phyloP scores from a whole-genome alignment of 306 rosid species.

The Cucumis melo region DNA sequence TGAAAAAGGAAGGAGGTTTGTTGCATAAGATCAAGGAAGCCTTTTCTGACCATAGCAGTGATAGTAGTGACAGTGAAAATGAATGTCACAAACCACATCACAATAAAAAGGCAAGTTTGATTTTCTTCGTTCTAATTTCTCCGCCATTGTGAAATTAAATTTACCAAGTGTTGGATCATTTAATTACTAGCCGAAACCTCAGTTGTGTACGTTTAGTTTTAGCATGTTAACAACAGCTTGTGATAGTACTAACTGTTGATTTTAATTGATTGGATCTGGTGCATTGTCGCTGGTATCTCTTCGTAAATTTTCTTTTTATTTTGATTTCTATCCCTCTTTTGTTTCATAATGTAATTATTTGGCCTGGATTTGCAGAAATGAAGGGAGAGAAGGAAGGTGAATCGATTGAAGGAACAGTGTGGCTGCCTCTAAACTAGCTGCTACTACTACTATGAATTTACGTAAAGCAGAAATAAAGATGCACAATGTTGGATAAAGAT shows the following conservation, averaged over 20 bases:
- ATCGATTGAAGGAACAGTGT: neutral
- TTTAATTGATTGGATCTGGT: neutral
- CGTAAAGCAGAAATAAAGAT: neutral
- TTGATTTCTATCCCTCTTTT: neutral
- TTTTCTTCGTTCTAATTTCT: neutral
- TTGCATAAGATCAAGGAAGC: neutral
- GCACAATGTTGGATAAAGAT: neutral
- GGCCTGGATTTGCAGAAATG: slow-evolving; percentile 1
- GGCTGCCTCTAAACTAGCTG: neutral
- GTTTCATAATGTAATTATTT: neutral
- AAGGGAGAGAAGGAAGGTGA: neutral
- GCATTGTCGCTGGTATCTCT: neutral
- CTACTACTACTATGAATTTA: neutral
- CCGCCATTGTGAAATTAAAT: too few species aligned
- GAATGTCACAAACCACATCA: neutral
- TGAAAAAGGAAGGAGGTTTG: neutral
- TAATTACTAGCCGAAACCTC: too few species aligned
- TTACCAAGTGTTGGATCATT: neutral
- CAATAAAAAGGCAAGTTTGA: slow-evolving; percentile 4
- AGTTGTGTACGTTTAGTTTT: neutral
- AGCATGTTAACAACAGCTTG: neutral
- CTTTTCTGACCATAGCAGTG: neutral
- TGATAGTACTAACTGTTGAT: neutral
- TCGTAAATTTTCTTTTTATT: neutral
- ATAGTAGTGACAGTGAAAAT: slow-evolving; percentile 9